Evolutionary conservation across 176 grass and related monocot species (phyloP).

Genomic region (Oryza meridionalis): DNA sequence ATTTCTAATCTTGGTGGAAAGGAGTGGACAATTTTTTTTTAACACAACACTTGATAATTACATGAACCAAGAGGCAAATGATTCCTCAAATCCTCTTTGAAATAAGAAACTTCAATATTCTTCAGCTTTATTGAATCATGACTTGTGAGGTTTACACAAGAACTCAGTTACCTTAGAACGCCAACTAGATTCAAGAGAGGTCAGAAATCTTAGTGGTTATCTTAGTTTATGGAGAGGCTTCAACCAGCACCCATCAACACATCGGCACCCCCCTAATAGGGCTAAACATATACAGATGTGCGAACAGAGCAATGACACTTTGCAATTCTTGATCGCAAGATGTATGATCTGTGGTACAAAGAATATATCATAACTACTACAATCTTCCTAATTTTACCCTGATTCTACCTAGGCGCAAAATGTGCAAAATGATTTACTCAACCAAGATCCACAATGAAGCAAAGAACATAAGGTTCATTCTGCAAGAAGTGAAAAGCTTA

Average conservation of each 20-base stretch:
- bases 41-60: background rate
- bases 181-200: too few species aligned
- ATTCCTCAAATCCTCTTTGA: background rate
- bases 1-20: constrained; percentile 26
- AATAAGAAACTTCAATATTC: background rate
- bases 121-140: background rate
- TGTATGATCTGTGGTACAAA: background rate
- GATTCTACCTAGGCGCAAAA: constrained; percentile 21
- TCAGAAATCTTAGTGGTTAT: too few species aligned
- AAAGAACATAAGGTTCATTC: constrained; percentile 9
- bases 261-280: too few species aligned
- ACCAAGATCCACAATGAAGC: constrained; percentile 8
- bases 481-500: background rate
- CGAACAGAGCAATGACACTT: too few species aligned
- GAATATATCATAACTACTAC: background rate
- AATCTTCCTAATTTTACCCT: background rate
- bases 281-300: too few species aligned
- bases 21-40: background rate
- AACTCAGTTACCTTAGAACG: background rate
- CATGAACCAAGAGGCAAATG: constrained; percentile 6
- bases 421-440: background rate
- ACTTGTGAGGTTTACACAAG: background rate
- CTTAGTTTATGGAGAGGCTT: too few species aligned
- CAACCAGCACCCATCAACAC: too few species aligned
- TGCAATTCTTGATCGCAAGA: too few species aligned